phyloP scores from a whole-genome alignment of 768 basidiomycete species.

The Pulveroboletus sp. region DNA sequence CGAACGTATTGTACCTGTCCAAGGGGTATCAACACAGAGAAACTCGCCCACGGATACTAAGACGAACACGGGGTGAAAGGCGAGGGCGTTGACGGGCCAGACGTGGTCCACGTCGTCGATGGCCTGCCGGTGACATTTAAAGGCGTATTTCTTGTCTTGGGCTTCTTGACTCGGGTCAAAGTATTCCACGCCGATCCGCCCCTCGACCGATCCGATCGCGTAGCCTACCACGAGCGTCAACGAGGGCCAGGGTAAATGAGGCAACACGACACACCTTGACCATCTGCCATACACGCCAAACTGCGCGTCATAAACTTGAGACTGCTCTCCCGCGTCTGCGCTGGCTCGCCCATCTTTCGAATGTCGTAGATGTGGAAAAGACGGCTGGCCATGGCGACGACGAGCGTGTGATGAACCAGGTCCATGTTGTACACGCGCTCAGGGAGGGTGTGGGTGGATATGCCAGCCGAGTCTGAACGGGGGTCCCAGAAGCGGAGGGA shows the following conservation, averaged over 20 bases:
- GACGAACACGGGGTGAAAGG: slow-evolving; percentile 84
- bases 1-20: slow-evolving; percentile 85
- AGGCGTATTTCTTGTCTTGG: slow-evolving; percentile 82
- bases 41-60: not conserved
- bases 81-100: slow-evolving; percentile 93
- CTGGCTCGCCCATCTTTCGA: slow-evolving; percentile 69
- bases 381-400: slow-evolving; percentile 91
- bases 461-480: slow-evolving; percentile 53
- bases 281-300: slow-evolving; percentile 89
- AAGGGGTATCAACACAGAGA: too few relatives aligned
- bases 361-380: slow-evolving; percentile 89
- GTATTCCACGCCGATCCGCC: slow-evolving; percentile 96
- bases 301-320: slow-evolving; percentile 94
- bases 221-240: too few relatives aligned
- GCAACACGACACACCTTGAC: slow-evolving; percentile 59
- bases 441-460: slow-evolving; percentile 62
- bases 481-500: slow-evolving; percentile 88
- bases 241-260: too few relatives aligned
- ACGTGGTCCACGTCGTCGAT: slow-evolving; percentile 92
- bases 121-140: slow-evolving; percentile 93
- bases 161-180: slow-evolving; percentile 76
- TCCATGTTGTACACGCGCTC: slow-evolving; percentile 88
- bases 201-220: slow-evolving; percentile 91
- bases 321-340: slow-evolving; percentile 86
- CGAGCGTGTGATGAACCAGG: slow-evolving; percentile 71